Evolutionary conservation across 1,284 basidiomycete species (phyloP), one percentile per base, ranked within the genome.

Genomic region (Cryptococcus jaspeensis): DNA sequence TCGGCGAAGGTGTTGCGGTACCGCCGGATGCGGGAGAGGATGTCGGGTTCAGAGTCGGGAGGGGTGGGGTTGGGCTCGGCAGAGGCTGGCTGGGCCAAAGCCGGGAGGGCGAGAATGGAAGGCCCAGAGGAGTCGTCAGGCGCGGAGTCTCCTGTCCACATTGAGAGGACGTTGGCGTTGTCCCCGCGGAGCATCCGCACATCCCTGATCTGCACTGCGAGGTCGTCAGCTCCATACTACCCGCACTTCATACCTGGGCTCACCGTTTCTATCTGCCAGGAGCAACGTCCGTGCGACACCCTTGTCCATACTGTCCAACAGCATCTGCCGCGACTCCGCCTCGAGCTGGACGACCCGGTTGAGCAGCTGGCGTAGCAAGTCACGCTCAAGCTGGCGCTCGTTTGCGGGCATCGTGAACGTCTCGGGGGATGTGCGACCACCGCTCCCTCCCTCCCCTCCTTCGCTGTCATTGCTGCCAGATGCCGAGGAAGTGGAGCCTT

Each of bases 1-100:
- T 72, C 68, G 13, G 78, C 78, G 57, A 77, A 79, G 0, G 72
- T 71, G 49, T 69, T 61, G 22, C 78, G 68, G 50, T 79, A 79
- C 16, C 50, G 41, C 15, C 60, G 46, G 5, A 74, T 69, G 8
- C 70, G 51, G 2, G 53, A 20, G 7, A 71, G 58, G 67, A 71
- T 68, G 57, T 69, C 66, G 8, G 57, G 35, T 37, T 55, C 43
- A 5, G 28, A 32, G 28, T 32, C 28, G 28, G 28, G 28, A 4
- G 28, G 28, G 28, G 5, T 9, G 5, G 28, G 28, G 28, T 32
- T 9, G 28, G 28, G 28, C 9, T 32, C 28, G 28, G 28, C 4
- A 9, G 28, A 32, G 28, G 28, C 28, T 4, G 28, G 28, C 4
- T 9, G 5, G 28, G 28, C 28, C 28, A 32, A 5, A 4, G 9